Evolutionary conservation across 768 basidiomycete species (phyloP), one percentile per base, ranked within the genome.

Genomic region (Mycena epipterygia): DNA sequence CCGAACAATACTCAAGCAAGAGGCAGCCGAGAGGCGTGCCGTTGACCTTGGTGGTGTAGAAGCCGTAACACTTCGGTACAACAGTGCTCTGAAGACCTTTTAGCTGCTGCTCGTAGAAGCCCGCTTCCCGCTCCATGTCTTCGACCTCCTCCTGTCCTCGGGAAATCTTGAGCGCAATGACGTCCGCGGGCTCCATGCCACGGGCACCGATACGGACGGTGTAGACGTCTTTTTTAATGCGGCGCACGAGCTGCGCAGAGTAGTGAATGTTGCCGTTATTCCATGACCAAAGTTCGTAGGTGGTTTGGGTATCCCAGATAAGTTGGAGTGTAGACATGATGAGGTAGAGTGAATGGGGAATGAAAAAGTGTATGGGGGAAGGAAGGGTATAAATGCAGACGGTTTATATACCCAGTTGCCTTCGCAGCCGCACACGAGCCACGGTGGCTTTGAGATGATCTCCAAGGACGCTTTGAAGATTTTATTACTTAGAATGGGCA

Each of bases 41-140:
- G 14, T 76, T 35, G 1, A 76, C 67, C n/a, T 74, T 77, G 19
- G 80, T 79, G 29, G 73, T 72, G 69, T 74, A 87, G 30, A 81
- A 77, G 2, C 85, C 84, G 64, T 81, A 81, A 69, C 77, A 82
- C n/a, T 59, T 73, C 13, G 85, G 86, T 1, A 86, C 81, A 12
- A 81, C 77, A 12, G 27, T 73, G 7, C 84, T 84, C 63, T 87
- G 85, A 7, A 86, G 76, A 12, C 65, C 57, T 35, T 52, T 46
- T 33, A 86, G 76, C 25, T 80, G 75, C 13, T 76, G 74, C 58
- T 74, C 64, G 69, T 86, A 86, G 35, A 84, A 72, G 19, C 69
- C 72, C 3, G 78, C 77, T 66, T 87, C 86, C 19, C 75, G 72
- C 19, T 75, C 67, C 16, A 86, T 70, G 11, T 67, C 70, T 14